phyloP scores from a whole-genome alignment of 345 rosid species.

The Zanthoxylum bungeanum region DNA sequence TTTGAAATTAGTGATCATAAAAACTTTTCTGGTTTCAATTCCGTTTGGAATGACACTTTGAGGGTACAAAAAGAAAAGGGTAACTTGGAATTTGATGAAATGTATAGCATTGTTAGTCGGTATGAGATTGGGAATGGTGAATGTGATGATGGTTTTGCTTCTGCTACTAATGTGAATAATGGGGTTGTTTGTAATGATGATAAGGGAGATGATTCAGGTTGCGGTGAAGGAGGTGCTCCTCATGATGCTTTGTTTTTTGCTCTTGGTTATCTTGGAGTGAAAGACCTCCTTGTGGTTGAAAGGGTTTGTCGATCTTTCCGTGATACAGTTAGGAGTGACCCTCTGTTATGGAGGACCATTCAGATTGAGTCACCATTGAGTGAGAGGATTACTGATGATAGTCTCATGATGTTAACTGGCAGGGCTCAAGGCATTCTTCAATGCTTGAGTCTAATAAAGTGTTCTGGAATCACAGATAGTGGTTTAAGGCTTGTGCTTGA shows the following conservation, averaged over 20 bases:
- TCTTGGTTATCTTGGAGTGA: conserved; percentile 59
- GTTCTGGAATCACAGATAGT: conserved; percentile 64
- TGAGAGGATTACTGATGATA: conserved; percentile 81
- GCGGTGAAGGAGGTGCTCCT: conserved; percentile 36
- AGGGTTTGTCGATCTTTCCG: conserved; percentile 63
- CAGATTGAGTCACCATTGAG: conserved; percentile 71
- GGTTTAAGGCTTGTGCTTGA: conserved; percentile 56
- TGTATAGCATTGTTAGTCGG: conserved; percentile 13
- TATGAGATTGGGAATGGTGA: conserved; percentile 23
- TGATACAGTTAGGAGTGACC: conserved; percentile 47
- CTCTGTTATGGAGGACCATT: conserved; percentile 68
- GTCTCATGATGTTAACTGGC: conserved; percentile 54
- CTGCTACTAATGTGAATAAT: conserved; percentile 31
- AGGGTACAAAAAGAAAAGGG: conserved; percentile 41
- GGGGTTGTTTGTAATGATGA: conserved; percentile 23
- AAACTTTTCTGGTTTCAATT: conserved; percentile 72
- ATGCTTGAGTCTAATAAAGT: conserved; percentile 72
- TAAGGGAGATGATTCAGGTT: conserved; percentile 20
- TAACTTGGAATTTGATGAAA: conserved; percentile 9
- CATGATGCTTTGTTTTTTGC: conserved; percentile 60
- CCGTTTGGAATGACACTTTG: conserved; percentile 74
- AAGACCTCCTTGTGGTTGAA: conserved; percentile 71
- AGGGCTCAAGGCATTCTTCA: conserved; percentile 74
- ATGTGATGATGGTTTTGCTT: conserved; percentile 15
- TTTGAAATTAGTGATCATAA: conserved; percentile 41